Conservation (phyloP, 169 alveolate species). For the Plasmodium fragile region DNA sequence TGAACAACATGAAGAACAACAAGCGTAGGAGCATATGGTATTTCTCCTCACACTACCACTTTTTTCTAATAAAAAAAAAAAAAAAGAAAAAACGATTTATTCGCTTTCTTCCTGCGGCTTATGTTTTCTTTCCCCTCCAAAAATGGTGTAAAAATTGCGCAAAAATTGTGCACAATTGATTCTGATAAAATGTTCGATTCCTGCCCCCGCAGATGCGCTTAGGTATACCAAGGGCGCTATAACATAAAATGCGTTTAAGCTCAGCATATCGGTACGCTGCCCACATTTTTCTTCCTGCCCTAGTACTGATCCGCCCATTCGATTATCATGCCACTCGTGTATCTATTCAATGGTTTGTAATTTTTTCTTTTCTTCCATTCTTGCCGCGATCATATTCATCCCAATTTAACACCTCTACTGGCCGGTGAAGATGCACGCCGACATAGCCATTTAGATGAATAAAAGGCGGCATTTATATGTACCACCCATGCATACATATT, state of each 20-base stretch:
- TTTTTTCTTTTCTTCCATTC: background rate
- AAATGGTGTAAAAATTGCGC: background rate
- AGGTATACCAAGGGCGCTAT: background rate
- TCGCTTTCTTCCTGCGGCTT: background rate
- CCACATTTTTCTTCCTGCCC: too few relatives aligned
- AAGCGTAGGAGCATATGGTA: background rate
- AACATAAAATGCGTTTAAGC: background rate
- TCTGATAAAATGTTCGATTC: background rate
- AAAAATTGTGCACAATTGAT: background rate
- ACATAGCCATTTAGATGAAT: background rate
- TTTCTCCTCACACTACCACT: background rate
- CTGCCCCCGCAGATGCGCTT: background rate
- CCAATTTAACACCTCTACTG: background rate
- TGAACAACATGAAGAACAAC: background rate
- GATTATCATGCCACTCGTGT: background rate
- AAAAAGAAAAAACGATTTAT: too few relatives aligned
- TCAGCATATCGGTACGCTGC: background rate
- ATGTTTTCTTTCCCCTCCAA: background rate
- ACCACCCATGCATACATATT: background rate
- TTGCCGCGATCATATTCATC: background rate
- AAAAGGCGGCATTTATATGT: background rate
- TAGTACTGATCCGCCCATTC: background rate
- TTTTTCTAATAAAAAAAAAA: background rate
- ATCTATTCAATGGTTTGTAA: background rate
- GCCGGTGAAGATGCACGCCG: background rate